Evolutionary conservation across 2,329 filamentous ascomycete species (phyloP).

Genomic region (Fusarium heterosporum): DNA sequence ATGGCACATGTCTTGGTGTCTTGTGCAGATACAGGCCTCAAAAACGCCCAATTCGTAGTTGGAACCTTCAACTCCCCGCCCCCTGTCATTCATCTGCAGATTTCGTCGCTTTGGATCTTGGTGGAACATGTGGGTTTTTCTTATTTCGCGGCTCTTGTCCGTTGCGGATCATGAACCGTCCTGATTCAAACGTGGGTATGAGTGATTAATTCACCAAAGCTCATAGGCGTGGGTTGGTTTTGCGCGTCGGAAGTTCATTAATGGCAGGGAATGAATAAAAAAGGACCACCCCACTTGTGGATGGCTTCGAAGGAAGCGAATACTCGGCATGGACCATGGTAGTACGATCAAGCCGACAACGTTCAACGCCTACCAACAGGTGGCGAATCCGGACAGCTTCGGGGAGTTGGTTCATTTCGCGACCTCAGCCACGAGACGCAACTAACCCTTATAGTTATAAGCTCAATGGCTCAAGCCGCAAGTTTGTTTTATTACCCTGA

Average conservation of each 20-base stretch:
- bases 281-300: constrained; percentile 25
- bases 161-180: constrained; percentile 11
- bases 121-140: constrained; percentile 20
- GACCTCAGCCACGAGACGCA: constrained; percentile 6
- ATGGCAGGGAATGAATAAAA: constrained; percentile 11
- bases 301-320: constrained; percentile 15
- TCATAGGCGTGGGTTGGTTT: constrained; percentile 16
- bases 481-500: constrained; percentile 9
- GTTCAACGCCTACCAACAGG: constrained; percentile 8
- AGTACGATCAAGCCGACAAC: constrained; percentile 8
- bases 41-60: not conserved
- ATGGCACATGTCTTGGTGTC: not conserved
- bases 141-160: constrained; percentile 29
- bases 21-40: not conserved
- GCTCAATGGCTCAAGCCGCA: constrained; percentile 10
- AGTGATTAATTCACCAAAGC: constrained; percentile 27
- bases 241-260: constrained; percentile 19
- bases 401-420: constrained; percentile 34
- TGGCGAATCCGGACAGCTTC: constrained; percentile 26
- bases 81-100: constrained; percentile 32
- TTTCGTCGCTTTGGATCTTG: constrained; percentile 17
- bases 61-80: constrained; percentile 36
- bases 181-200: constrained; percentile 13
- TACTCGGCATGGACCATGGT: constrained; percentile 24
- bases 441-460: constrained; percentile 28